These are phyloP conservation scores for Colletotrichum sp. DNA, from an alignment of 2,329 filamentous ascomycete genomes.

Conservation along the genomic window DNA sequence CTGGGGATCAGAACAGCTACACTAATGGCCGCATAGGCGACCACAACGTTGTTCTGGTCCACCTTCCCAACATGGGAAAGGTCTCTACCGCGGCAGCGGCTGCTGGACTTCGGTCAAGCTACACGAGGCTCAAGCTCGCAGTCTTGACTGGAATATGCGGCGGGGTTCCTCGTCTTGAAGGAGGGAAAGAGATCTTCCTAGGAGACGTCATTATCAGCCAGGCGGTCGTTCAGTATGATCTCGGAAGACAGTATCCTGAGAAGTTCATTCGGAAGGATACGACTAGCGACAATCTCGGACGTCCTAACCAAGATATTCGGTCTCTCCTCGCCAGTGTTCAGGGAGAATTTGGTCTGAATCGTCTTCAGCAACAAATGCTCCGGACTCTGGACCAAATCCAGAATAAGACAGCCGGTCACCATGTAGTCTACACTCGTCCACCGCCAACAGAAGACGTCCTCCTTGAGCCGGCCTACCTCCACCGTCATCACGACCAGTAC, in stretches of 20 bases:
- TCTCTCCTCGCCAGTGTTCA: conserved; percentile 26
- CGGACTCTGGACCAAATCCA: conserved; percentile 24
- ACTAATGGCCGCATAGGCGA: conserved; percentile 25
- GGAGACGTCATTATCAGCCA: conserved; percentile 38
- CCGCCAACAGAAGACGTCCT: conserved; percentile 29
- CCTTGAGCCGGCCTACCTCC: conserved; percentile 29
- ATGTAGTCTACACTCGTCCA: conserved; percentile 27
- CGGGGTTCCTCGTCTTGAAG: conserved; percentile 17
- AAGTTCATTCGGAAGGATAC: conserved; percentile 21
- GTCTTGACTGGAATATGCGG: conserved; percentile 29
- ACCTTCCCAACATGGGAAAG: conserved; percentile 33
- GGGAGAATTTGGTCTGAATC: conserved; percentile 13
- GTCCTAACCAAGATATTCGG: conserved; percentile 27
- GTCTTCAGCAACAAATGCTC: conserved; percentile 8
- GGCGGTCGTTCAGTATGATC: conserved; percentile 24
- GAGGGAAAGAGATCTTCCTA: conserved; percentile 21
- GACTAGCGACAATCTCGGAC: conserved; percentile 18
- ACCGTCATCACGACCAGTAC: conserved; percentile 28
- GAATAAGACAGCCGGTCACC: background rate
- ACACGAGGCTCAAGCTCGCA: conserved; percentile 29
- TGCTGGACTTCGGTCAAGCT: conserved; percentile 24
- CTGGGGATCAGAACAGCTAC: conserved; percentile 33
- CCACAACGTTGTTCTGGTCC: conserved; percentile 33
- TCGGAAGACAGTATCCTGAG: conserved; percentile 22
- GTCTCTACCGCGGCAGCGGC: conserved; percentile 24